Evolutionary conservation across 495 filamentous ascomycete genomes (phyloP).

Genomic region (Penicillium dipodomyicola): DNA sequence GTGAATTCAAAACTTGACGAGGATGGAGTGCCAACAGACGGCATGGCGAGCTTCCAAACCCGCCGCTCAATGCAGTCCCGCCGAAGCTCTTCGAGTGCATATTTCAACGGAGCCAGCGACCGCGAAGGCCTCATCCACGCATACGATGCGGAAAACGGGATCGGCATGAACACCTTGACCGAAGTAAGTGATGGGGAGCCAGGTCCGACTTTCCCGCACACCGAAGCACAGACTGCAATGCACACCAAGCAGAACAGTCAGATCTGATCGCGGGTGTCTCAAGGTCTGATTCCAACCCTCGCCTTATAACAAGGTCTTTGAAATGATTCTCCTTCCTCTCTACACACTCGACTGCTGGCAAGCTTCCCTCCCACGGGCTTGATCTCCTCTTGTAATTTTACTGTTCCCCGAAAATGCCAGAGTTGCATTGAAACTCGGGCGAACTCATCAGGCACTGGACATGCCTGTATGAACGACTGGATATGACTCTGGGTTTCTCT

Average conservation of each 20-base stretch:
- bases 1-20: conserved; percentile 61
- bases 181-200: conserved; percentile 66
- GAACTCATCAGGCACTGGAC: conserved; percentile 32
- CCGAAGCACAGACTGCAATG: conserved; percentile 27
- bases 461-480: conserved; percentile 41
- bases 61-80: conserved; percentile 88
- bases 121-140: conserved; percentile 78
- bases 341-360: conserved; percentile 1
- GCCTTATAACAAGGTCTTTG: conserved; percentile 20
- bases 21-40: conserved; percentile 86
- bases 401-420: conserved; percentile 33
- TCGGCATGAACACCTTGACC: conserved; percentile 65
- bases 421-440: conserved; percentile 21
- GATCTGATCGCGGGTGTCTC: conserved; percentile 21
- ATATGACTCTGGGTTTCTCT: conserved; percentile 34
- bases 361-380: conserved; percentile 13
- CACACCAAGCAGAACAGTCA: conserved; percentile 45
- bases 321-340: conserved; percentile 17
- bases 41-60: conserved; percentile 82
- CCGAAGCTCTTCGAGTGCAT: conserved; percentile 63
- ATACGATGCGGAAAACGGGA: conserved; percentile 70
- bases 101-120: conserved; percentile 52
- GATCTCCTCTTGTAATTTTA: conserved; percentile 36
- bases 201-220: conserved; percentile 39
- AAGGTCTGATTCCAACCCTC: not conserved